These are phyloP conservation scores for Exophiala oligosperma DNA, from an alignment of 2,329 filamentous ascomycete genomes.

Conservation along the genomic window DNA sequence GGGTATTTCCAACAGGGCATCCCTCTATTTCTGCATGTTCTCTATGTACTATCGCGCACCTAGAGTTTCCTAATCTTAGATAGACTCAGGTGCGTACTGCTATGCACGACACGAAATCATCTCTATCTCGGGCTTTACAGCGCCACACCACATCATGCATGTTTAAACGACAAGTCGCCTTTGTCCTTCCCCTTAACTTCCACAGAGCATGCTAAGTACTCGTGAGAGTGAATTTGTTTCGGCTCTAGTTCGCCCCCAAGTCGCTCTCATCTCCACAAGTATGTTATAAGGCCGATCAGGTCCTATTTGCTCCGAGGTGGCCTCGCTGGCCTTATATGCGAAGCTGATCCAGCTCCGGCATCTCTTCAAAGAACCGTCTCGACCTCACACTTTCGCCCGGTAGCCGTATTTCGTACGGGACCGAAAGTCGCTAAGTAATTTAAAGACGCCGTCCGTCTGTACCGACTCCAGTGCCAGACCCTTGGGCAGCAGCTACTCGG, in stretches of 20 bases:
- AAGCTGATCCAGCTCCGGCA: not conserved
- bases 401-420: too few relatives aligned
- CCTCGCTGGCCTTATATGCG: not conserved
- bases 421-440: too few relatives aligned
- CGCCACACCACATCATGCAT: not conserved
- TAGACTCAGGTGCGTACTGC: not conserved
- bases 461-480: too few relatives aligned
- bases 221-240: not conserved
- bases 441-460: too few relatives aligned
- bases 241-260: not conserved
- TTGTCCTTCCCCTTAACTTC: not conserved
- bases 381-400: too few relatives aligned
- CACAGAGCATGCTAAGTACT: not conserved
- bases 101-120: not conserved
- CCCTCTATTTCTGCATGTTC: too few relatives aligned
- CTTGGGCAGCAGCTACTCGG: too few relatives aligned
- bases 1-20: too few relatives aligned
- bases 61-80: too few relatives aligned
- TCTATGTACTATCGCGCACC: too few relatives aligned
- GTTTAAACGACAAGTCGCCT: not conserved
- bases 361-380: not conserved
- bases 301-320: not conserved
- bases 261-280: not conserved
- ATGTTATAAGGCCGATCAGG: not conserved
- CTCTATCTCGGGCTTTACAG: not conserved